Conservation (phyloP, 768 basidiomycete species). For the Suillus sp. region DNA sequence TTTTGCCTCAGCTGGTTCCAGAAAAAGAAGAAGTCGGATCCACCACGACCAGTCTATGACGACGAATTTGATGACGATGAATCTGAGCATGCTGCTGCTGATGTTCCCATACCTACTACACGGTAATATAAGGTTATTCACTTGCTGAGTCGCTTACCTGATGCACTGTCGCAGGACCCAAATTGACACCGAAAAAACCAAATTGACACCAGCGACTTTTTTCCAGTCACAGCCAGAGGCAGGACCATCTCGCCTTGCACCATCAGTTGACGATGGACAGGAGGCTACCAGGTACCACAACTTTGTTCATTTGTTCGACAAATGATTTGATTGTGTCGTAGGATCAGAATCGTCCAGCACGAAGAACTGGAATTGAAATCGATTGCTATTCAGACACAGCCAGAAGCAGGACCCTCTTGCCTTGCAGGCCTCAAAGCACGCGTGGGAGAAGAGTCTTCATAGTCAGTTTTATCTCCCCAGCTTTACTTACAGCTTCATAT, state of each 20-base stretch:
- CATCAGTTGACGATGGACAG: background rate
- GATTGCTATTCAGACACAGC: background rate
- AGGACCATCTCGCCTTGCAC: background rate
- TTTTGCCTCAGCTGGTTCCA: no score
- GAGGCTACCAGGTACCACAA: background rate
- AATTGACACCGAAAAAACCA: background rate
- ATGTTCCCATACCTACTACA: background rate
- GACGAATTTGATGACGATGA: no score
- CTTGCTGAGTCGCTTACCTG: background rate
- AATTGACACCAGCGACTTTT: background rate
- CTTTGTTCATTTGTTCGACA: background rate
- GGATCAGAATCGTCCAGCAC: background rate
- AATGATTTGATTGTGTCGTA: background rate
- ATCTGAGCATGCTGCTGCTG: background rate
- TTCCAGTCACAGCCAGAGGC: background rate
- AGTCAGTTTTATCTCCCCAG: background rate
- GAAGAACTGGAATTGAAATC: background rate
- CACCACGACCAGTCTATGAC: no score
- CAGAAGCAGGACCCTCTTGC: background rate
- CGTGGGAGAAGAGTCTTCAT: background rate
- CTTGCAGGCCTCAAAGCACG: background rate
- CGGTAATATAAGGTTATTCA: background rate
- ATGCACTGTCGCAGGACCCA: background rate
- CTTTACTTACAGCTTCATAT: background rate
- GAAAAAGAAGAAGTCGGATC: no score